These are phyloP conservation scores for Scheffersomyces cryptocercus DNA, from an alignment of 1,139 yeast genomes.

Conservation along the genomic window DNA sequence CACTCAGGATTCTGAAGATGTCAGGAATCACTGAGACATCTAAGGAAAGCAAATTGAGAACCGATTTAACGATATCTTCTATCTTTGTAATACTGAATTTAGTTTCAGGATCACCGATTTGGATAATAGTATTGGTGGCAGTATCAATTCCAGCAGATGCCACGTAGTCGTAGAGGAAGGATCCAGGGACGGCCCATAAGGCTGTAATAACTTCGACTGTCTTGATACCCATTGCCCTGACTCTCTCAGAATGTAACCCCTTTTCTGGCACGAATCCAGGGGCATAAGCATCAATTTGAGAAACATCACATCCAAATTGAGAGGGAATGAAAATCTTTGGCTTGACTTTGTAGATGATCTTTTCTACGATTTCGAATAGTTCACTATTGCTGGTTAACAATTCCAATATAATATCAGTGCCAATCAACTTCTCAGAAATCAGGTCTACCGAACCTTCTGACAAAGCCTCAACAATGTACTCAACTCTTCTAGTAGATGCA, in stretches of 20 bases:
- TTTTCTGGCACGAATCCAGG: constrained; percentile 42
- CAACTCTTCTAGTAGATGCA: constrained; percentile 35
- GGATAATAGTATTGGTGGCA: constrained; percentile 33
- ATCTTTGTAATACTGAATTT: constrained; percentile 34
- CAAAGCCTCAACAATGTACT: constrained; percentile 38
- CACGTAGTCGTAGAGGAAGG: constrained; percentile 33
- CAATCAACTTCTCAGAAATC: constrained; percentile 37
- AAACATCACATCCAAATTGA: constrained; percentile 56
- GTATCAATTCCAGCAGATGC: constrained; percentile 42
- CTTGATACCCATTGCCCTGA: constrained; percentile 49
- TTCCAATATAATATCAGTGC: constrained; percentile 54
- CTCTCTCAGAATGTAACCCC: constrained; percentile 32
- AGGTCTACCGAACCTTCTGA: constrained; percentile 22
- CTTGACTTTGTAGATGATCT: constrained; percentile 38
- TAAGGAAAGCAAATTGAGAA: constrained; percentile 34
- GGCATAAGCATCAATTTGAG: constrained; percentile 19
- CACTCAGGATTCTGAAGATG: constrained; percentile 44
- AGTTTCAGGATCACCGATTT: constrained; percentile 44
- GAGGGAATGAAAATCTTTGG: constrained; percentile 62
- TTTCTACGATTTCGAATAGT: constrained; percentile 25
- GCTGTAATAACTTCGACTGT: constrained; percentile 49
- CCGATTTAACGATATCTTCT: constrained; percentile 48
- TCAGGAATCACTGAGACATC: constrained; percentile 48
- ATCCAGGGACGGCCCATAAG: constrained; percentile 45
- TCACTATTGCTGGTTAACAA: constrained; percentile 31